These are phyloP conservation scores for Aspergillus phoenicis DNA, from an alignment of 2,329 filamentous ascomycete genomes.

Conservation along the genomic window DNA sequence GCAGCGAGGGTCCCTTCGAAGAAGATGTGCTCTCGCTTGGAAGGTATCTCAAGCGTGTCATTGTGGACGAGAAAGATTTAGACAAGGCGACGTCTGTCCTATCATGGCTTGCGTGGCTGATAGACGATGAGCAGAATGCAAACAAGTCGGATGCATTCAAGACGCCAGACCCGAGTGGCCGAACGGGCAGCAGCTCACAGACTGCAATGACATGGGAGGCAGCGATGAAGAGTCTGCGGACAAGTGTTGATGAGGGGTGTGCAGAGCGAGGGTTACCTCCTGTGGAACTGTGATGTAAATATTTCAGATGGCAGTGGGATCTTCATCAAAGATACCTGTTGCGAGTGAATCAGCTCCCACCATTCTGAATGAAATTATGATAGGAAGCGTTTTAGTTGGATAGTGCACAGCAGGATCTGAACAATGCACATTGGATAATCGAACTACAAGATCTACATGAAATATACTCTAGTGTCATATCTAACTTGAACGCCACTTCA, in stretches of 20 bases:
- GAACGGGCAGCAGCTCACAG: slow-evolving; percentile 18
- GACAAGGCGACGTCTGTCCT: slow-evolving; percentile 71
- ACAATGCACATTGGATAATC: too few species aligned
- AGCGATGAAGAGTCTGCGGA: slow-evolving; percentile 44
- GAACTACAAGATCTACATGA: too few species aligned
- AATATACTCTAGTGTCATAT: too few species aligned
- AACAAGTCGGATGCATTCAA: slow-evolving; percentile 1
- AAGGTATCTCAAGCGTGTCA: slow-evolving; percentile 71
- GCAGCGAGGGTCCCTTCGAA: slow-evolving; percentile 71
- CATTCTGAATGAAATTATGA: too few species aligned
- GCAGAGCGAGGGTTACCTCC: slow-evolving; percentile 48
- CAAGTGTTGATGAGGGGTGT: slow-evolving; percentile 47
- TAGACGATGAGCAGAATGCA: slow-evolving; percentile 37
- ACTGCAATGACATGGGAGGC: slow-evolving; percentile 36
- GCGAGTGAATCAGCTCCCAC: too few species aligned
- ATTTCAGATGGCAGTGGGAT: too few species aligned
- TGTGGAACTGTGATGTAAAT: slow-evolving; percentile 41
- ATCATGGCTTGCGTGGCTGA: slow-evolving; percentile 60
- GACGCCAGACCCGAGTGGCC: slow-evolving; percentile 26
- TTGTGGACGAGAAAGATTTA: slow-evolving; percentile 75
- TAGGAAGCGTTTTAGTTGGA: too few species aligned
- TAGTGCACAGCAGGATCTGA: too few species aligned
- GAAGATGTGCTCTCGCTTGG: slow-evolving; percentile 76
- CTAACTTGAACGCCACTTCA: too few species aligned
- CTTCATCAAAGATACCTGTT: too few species aligned